Conservation (phyloP, 2,329 filamentous ascomycete species). For the Colletotrichum melonis region DNA sequence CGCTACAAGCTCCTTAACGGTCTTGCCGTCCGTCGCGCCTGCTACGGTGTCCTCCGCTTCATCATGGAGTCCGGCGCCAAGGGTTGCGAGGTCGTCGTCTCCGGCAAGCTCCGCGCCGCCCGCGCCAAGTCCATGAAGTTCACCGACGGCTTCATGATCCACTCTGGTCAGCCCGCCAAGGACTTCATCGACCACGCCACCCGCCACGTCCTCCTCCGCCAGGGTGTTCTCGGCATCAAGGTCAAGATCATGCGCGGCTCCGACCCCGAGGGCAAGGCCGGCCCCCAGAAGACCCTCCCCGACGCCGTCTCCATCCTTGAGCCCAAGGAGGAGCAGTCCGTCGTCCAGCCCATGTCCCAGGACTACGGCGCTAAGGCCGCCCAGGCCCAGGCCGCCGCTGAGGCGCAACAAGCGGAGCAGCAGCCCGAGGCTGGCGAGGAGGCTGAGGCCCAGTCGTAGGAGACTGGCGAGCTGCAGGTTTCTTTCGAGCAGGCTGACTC, state of each 20-base stretch:
- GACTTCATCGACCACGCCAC: slow-evolving; percentile 99
- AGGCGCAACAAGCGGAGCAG: slow-evolving; percentile 67
- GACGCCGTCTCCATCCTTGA: slow-evolving; percentile 99
- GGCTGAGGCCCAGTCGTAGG: slow-evolving; percentile 60
- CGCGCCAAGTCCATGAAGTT: slow-evolving; percentile 99
- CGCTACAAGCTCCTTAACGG: slow-evolving; percentile 99
- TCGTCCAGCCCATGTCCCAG: slow-evolving; percentile 95
- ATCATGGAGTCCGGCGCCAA: slow-evolving; percentile 99
- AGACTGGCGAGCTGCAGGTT: slow-evolving; percentile 39
- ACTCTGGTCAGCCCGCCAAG: slow-evolving; percentile 99
- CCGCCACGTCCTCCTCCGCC: slow-evolving; percentile 98
- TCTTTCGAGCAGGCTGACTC: slow-evolving; percentile 15
- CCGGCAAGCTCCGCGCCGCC: slow-evolving; percentile 97
- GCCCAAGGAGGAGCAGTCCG: slow-evolving; percentile 98
- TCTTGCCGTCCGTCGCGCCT: slow-evolving; percentile 97
- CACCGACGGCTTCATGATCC: slow-evolving; percentile 99
- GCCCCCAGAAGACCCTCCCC: slow-evolving; percentile 95
- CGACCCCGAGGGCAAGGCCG: slow-evolving; percentile 99
- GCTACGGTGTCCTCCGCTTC: slow-evolving; percentile 99
- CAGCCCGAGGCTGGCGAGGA: slow-evolving; percentile 68
- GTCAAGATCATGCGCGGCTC: slow-evolving; percentile 99
- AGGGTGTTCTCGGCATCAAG: slow-evolving; percentile 99
- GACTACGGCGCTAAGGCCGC: slow-evolving; percentile 97
- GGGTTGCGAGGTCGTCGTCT: slow-evolving; percentile 99
- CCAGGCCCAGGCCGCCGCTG: slow-evolving; percentile 72